phyloP scores from a whole-genome alignment of 768 basidiomycete genomes.

The Kwoniella pini region DNA sequence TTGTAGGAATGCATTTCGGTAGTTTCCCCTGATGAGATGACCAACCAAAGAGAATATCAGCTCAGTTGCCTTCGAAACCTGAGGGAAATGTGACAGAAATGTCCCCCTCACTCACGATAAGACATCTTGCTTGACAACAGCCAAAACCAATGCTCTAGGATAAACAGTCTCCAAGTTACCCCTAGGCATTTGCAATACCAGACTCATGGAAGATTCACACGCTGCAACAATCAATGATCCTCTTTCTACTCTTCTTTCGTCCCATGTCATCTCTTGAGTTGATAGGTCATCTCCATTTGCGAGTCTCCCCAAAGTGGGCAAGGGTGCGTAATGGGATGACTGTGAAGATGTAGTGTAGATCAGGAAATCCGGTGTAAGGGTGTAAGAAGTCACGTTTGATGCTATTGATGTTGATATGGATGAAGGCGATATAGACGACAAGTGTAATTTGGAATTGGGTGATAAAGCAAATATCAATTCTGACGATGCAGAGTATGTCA shows the following conservation, averaged over 20 bases:
- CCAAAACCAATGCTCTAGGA: constrained; percentile 86
- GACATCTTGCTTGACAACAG: constrained; percentile 75
- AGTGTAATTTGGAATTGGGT: constrained; percentile 66
- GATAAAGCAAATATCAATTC: constrained; percentile 65
- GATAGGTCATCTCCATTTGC: constrained; percentile 39
- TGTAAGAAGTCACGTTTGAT: constrained; percentile 64
- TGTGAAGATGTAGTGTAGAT: constrained; percentile 84
- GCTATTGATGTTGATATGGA: constrained; percentile 38
- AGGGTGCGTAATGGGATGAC: constrained; percentile 71
- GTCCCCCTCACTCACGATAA: constrained; percentile 68
- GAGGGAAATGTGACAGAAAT: not conserved
- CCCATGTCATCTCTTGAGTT: constrained; percentile 59
- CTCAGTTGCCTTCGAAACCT: not conserved
- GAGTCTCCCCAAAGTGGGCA: constrained; percentile 49
- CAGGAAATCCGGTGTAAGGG: constrained; percentile 68
- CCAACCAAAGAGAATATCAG: too few species aligned
- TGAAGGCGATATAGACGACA: constrained; percentile 24
- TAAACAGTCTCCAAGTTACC: constrained; percentile 96
- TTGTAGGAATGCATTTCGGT: constrained; percentile 82
- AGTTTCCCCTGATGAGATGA: constrained; percentile 77
- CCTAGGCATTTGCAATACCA: constrained; percentile 95
- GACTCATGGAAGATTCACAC: constrained; percentile 79
- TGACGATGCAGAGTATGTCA: constrained; percentile 26
- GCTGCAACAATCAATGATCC: constrained; percentile 86
- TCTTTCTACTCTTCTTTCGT: constrained; percentile 78